These are phyloP conservation scores for Cystobasidium slooffiae DNA, from an alignment of 1,284 basidiomycete species.

Conservation along the genomic window DNA sequence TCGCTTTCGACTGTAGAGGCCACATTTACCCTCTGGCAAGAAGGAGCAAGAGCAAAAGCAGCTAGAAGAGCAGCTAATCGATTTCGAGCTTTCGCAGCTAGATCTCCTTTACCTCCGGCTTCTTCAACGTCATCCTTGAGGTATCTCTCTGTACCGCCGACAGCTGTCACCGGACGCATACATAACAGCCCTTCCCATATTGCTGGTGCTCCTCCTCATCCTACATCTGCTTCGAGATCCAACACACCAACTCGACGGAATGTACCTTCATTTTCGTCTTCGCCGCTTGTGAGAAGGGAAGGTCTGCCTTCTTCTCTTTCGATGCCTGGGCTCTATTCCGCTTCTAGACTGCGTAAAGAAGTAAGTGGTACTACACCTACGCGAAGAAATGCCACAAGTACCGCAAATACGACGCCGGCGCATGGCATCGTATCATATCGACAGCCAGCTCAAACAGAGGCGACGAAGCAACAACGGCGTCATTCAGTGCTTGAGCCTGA, in stretches of 20 bases:
- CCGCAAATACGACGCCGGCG: not conserved
- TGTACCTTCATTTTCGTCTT: not conserved
- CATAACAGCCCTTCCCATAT: no score
- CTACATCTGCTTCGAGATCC: no score
- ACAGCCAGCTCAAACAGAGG: not conserved
- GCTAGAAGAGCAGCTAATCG: constrained; percentile 41
- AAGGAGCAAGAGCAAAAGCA: constrained; percentile 1
- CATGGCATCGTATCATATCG: not conserved
- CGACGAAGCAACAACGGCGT: not conserved
- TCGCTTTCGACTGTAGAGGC: constrained; percentile 8
- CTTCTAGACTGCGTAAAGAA: constrained; percentile 10
- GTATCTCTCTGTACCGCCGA: not conserved
- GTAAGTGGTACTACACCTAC: not conserved
- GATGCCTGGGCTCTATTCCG: constrained; percentile 7
- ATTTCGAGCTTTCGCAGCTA: constrained; percentile 36
- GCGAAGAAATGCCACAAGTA: not conserved
- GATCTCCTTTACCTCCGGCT: constrained; percentile 15
- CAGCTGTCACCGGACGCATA: no score
- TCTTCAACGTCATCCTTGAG: not conserved
- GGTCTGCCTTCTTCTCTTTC: not conserved
- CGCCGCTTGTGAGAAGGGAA: not conserved
- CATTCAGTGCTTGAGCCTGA: constrained; percentile 14
- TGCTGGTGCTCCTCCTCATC: no score
- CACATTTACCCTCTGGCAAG: constrained; percentile 35
- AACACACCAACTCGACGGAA: no score